These are phyloP conservation scores for Phytophthora idaei DNA, from an alignment of 352 stramenopile genomes.

Conservation along the genomic window DNA sequence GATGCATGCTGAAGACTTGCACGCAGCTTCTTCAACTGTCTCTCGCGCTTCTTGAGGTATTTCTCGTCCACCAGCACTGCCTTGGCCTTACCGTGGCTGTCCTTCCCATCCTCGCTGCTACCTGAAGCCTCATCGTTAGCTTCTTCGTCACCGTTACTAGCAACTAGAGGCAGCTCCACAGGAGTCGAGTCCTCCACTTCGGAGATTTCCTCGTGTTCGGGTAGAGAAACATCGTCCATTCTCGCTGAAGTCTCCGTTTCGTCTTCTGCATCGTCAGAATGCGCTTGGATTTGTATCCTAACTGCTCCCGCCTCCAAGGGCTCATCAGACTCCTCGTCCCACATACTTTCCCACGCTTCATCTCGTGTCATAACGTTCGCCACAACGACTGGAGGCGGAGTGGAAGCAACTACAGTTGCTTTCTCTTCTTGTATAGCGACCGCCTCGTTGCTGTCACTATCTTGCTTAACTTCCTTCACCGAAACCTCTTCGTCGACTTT, in stretches of 20 bases:
- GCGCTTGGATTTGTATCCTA: conserved; percentile 31
- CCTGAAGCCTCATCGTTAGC: conserved; percentile 34
- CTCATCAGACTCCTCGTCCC: conserved; percentile 60
- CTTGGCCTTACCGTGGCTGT: conserved; percentile 34
- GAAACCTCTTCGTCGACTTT: conserved; percentile 5
- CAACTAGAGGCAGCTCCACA: not conserved
- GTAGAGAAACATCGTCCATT: not conserved
- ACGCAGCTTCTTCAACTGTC: conserved; percentile 76
- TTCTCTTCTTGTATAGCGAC: not conserved
- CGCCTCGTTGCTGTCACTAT: not conserved
- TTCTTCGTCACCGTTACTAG: conserved; percentile 34
- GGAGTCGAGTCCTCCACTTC: not conserved
- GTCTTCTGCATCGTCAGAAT: conserved; percentile 21
- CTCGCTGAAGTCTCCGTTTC: conserved; percentile 4
- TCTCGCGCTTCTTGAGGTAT: conserved; percentile 79
- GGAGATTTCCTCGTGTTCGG: conserved; percentile 5
- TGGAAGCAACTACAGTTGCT: conserved; percentile 2
- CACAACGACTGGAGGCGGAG: conserved; percentile 17
- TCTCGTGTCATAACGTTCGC: conserved; percentile 61
- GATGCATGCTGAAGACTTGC: conserved; percentile 44
- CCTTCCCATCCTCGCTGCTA: conserved; percentile 43
- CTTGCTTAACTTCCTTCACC: not conserved
- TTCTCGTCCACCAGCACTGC: conserved; percentile 75
- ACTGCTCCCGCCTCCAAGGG: conserved; percentile 29
- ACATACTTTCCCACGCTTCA: conserved; percentile 84